Conservation (phyloP, 2,329 filamentous ascomycete genomes). For the Pochonia chlamydosporia region DNA sequence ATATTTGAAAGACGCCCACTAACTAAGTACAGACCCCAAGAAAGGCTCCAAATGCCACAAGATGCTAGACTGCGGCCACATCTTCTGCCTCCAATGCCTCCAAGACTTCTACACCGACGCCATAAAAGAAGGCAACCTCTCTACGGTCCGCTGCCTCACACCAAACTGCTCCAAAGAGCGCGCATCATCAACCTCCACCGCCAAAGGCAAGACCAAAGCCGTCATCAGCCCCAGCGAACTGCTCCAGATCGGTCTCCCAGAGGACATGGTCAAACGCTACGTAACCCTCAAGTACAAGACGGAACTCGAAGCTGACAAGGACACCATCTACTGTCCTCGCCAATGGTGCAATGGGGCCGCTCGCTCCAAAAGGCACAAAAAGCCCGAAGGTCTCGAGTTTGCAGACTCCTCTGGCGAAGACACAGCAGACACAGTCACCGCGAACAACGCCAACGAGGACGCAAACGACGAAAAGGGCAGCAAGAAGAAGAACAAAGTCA, state of each 20-base stretch:
- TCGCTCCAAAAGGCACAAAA: slow-evolving; percentile 65
- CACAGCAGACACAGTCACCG: slow-evolving; percentile 44
- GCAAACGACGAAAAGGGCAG: background rate
- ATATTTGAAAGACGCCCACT: background rate
- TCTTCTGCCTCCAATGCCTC: slow-evolving; percentile 85
- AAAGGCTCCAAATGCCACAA: slow-evolving; percentile 78
- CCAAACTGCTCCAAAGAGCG: slow-evolving; percentile 70
- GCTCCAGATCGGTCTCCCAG: slow-evolving; percentile 65
- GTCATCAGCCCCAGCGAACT: slow-evolving; percentile 79
- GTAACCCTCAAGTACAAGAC: slow-evolving; percentile 88
- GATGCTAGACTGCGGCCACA: slow-evolving; percentile 78
- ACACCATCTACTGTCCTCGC: slow-evolving; percentile 86
- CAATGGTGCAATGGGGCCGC: slow-evolving; percentile 90
- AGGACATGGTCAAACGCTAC: slow-evolving; percentile 75
- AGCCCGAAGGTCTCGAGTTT: slow-evolving; percentile 60
- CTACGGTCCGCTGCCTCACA: slow-evolving; percentile 71
- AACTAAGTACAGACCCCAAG: slow-evolving; percentile 62
- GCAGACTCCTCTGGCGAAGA: slow-evolving; percentile 47
- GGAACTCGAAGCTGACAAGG: slow-evolving; percentile 84
- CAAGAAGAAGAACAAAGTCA: slow-evolving; percentile 16
- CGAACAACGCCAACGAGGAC: slow-evolving; percentile 28
- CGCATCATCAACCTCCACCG: slow-evolving; percentile 17
- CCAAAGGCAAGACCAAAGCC: slow-evolving; percentile 50
- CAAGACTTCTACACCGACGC: slow-evolving; percentile 86
- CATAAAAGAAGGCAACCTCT: slow-evolving; percentile 78